These are phyloP conservation scores for Penicillium nucicola DNA, from an alignment of 495 filamentous ascomycete species.

Conservation along the genomic window DNA sequence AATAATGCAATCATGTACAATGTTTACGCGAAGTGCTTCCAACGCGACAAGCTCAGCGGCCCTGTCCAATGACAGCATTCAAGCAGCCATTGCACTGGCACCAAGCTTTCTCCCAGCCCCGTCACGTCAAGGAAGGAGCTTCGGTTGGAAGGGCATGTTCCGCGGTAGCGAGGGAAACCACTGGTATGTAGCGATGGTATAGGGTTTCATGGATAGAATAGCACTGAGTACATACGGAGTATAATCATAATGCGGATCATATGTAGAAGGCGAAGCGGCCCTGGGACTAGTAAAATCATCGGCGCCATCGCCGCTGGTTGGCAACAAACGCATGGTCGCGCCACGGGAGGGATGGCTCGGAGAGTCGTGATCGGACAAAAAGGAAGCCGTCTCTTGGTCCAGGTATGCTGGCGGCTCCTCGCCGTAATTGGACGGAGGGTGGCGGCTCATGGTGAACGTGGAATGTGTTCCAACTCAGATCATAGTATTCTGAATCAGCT, in stretches of 20 bases:
- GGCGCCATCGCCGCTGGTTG: slow-evolving; percentile 46
- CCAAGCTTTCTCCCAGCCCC: background rate
- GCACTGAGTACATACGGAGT: slow-evolving; percentile 39
- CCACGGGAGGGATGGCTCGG: slow-evolving; percentile 30
- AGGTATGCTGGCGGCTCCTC: slow-evolving; percentile 44
- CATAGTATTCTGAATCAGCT: slow-evolving; percentile 23
- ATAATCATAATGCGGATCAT: slow-evolving; percentile 21
- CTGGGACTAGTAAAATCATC: slow-evolving; percentile 20
- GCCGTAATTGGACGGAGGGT: slow-evolving; percentile 31
- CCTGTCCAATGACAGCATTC: slow-evolving; percentile 9
- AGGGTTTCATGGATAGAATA: background rate
- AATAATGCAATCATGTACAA: slow-evolving; percentile 2
- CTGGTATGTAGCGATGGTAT: slow-evolving; percentile 21
- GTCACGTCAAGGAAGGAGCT: slow-evolving; percentile 13
- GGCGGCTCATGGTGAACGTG: slow-evolving; percentile 30
- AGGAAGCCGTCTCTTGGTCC: slow-evolving; percentile 31
- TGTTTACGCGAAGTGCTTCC: background rate
- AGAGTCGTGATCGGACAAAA: slow-evolving; percentile 31
- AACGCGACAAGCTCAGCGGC: background rate
- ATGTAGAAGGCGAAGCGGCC: slow-evolving; percentile 12
- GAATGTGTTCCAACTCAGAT: slow-evolving; percentile 20
- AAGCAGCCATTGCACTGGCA: slow-evolving; percentile 1
- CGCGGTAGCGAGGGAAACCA: slow-evolving; percentile 11
- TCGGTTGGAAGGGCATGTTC: slow-evolving; percentile 5
- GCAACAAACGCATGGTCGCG: slow-evolving; percentile 60